phyloP scores from a whole-genome alignment of 2,329 filamentous ascomycete genomes.

The Sporothrix dimorphospora region DNA sequence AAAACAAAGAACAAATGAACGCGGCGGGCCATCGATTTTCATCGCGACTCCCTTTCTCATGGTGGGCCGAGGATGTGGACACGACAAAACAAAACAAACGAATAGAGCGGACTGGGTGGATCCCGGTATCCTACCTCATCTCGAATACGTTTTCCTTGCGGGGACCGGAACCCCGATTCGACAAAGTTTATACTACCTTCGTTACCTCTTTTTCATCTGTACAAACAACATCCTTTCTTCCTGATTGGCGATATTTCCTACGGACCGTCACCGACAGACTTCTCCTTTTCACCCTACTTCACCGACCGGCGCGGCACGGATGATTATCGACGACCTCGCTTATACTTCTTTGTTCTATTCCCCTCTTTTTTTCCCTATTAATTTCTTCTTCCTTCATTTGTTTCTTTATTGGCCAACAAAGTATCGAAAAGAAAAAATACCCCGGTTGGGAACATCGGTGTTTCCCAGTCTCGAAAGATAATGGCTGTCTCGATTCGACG shows the following conservation, averaged over 20 bases:
- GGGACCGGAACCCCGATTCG: slow-evolving; percentile 16
- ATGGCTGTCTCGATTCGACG: slow-evolving; percentile 46
- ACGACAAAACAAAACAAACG: slow-evolving; percentile 25
- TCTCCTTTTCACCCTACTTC: slow-evolving; percentile 27
- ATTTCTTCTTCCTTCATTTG: slow-evolving; percentile 26
- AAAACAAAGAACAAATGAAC: slow-evolving; percentile 15
- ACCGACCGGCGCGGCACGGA: slow-evolving; percentile 39
- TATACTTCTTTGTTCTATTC: slow-evolving; percentile 25
- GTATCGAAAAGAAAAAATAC: slow-evolving; percentile 36
- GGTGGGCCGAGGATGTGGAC: slow-evolving; percentile 16
- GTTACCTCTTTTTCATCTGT: slow-evolving; percentile 35
- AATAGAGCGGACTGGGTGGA: slow-evolving; percentile 22
- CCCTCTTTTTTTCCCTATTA: slow-evolving; percentile 1
- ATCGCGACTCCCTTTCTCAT: slow-evolving; percentile 4
- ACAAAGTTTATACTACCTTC: slow-evolving; percentile 31
- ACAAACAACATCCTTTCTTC: slow-evolving; percentile 13
- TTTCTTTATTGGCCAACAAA: slow-evolving; percentile 35
- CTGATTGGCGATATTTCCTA: neutral
- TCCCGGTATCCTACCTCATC: slow-evolving; percentile 16
- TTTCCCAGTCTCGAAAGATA: slow-evolving; percentile 47
- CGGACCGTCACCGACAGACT: neutral
- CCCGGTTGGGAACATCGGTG: slow-evolving; percentile 40
- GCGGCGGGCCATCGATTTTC: slow-evolving; percentile 48
- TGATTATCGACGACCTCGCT: slow-evolving; percentile 42
- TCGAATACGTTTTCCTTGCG: slow-evolving; percentile 15